Conservation (phyloP, 108 stramenopile genomes). For the Seminavis robusta region DNA sequence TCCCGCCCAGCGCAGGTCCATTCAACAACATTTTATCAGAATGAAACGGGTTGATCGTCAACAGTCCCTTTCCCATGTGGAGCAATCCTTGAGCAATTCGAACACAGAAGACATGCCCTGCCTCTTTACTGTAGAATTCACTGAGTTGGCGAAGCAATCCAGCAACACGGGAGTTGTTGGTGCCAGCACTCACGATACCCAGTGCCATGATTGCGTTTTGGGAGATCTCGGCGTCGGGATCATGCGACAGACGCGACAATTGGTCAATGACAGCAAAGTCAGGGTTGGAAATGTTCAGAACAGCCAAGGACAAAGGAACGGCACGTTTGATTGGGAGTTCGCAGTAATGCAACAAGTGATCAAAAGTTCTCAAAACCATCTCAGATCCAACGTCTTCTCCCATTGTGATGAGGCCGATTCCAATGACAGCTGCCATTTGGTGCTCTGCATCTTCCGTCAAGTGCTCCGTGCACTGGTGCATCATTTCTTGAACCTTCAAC, state of each 20-base stretch:
- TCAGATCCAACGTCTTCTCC: conserved; percentile 98
- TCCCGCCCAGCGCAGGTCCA: conserved; percentile 87
- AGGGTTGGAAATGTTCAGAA: conserved; percentile 93
- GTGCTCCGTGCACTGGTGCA: conserved; percentile 98
- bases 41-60: conserved; percentile 94
- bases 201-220: conserved; percentile 94
- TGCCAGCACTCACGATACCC: conserved; percentile 96
- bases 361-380: conserved; percentile 96
- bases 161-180: conserved; percentile 98
- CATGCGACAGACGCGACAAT: conserved; percentile 95
- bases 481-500: conserved; percentile 95
- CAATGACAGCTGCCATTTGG: conserved; percentile 93
- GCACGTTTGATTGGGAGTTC: conserved; percentile 96
- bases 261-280: conserved; percentile 97
- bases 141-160: conserved; percentile 94
- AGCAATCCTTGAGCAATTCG: conserved; percentile 98
- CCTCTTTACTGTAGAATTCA: conserved; percentile 97
- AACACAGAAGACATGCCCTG: conserved; percentile 94
- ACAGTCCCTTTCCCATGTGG: conserved; percentile 98
- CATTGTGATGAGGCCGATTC: conserved; percentile 95
- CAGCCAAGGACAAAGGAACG: conserved; percentile 94
- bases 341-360: conserved; percentile 99
- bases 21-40: conserved; percentile 93
- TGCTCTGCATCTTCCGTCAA: conserved; percentile 91
- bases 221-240: conserved; percentile 92